Percentiles rank a stretch among this genome's conserved stretches.
Conservation (phyloP, 345 rosid genomes). For the Bretschneidera sinensis region DNA sequence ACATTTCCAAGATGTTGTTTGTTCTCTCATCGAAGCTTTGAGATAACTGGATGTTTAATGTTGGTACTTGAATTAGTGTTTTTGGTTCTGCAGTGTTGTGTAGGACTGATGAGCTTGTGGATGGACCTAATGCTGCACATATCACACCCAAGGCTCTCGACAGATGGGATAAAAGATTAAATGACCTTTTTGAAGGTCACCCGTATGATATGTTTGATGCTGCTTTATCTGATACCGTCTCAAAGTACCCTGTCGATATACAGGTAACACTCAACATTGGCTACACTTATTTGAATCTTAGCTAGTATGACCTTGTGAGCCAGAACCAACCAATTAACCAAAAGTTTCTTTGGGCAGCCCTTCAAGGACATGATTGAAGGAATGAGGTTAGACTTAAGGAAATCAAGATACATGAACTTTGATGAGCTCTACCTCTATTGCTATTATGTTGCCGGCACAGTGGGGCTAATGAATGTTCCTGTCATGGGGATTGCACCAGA, state of each 20-base stretch:
- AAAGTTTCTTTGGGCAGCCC: constrained; percentile 25
- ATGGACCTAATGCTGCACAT: constrained; percentile 46
- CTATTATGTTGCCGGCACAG: constrained; percentile 54
- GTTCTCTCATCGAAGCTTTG: no score
- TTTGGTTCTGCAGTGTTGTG: constrained; percentile 41
- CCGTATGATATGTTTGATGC: constrained; percentile 49
- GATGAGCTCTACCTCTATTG: constrained; percentile 56
- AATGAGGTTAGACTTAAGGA: constrained; percentile 42
- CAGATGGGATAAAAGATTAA: constrained; percentile 41
- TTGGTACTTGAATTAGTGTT: background rate
- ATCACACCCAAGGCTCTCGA: constrained; percentile 50
- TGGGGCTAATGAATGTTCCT: constrained; percentile 51
- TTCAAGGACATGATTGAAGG: constrained; percentile 57
- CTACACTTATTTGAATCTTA: no score
- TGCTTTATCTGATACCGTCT: constrained; percentile 40
- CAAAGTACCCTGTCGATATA: constrained; percentile 44
- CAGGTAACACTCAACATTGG: no score
- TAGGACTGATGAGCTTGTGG: constrained; percentile 56
- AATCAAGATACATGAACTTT: constrained; percentile 37
- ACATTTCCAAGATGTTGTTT: no score
- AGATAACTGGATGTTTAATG: no score
- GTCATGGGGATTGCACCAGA: constrained; percentile 53
- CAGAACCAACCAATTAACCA: background rate
- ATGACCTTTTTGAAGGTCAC: constrained; percentile 39
- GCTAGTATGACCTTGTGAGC: background rate